A percentile compares a stretch with the other conserved stretches of the same genome.
phyloP scores from a whole-genome alignment of 2,329 filamentous ascomycete genomes.

The Aureobasidium leucospermi region DNA sequence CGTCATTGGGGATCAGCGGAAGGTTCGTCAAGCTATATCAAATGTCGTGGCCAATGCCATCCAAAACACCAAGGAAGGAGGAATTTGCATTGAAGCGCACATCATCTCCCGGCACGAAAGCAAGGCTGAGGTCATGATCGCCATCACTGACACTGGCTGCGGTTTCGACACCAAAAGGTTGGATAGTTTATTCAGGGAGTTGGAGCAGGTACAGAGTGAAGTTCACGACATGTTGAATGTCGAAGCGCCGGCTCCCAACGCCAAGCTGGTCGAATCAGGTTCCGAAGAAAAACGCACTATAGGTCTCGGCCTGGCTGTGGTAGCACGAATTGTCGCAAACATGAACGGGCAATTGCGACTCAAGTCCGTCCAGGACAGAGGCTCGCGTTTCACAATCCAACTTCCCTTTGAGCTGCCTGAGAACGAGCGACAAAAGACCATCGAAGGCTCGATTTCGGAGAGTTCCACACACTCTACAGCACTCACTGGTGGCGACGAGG shows the following conservation, averaged over 20 bases:
- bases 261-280: slow-evolving; percentile 24
- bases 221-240: slow-evolving; percentile 39
- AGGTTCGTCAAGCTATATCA: slow-evolving; percentile 72
- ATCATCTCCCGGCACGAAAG: slow-evolving; percentile 46
- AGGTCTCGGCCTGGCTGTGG: slow-evolving; percentile 77
- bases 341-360: slow-evolving; percentile 83
- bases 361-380: slow-evolving; percentile 75
- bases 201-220: slow-evolving; percentile 58
- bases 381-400: slow-evolving; percentile 74
- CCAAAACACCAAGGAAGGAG: slow-evolving; percentile 63
- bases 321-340: slow-evolving; percentile 78
- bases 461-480: slow-evolving; percentile 10
- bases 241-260: slow-evolving; percentile 23
- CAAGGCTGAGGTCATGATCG: slow-evolving; percentile 63
- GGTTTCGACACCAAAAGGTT: slow-evolving; percentile 54
- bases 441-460: slow-evolving; percentile 9
- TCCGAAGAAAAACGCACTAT: slow-evolving; percentile 45
- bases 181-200: slow-evolving; percentile 54
- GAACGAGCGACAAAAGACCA: slow-evolving; percentile 20
- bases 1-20: slow-evolving; percentile 71
- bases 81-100: slow-evolving; percentile 63
- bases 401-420: slow-evolving; percentile 64
- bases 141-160: slow-evolving; percentile 65
- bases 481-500: slow-evolving; percentile 22
- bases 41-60: slow-evolving; percentile 83